Conservation (phyloP, 164 flowering plant genomes). For the Piper betle region DNA sequence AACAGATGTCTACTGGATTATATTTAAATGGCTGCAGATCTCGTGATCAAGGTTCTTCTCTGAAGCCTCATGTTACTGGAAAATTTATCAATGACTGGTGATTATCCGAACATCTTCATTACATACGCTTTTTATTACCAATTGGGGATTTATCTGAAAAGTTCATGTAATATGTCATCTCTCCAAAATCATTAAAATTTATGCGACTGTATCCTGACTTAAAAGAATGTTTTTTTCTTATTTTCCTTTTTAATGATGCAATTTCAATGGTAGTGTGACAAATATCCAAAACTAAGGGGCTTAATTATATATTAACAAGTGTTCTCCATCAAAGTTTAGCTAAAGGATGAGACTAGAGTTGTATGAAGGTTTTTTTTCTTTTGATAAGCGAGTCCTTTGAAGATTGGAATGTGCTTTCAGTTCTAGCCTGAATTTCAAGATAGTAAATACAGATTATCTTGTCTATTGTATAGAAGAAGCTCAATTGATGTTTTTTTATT, state of each 20-base stretch:
- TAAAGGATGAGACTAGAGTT: neutral
- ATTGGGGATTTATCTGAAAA: too few relatives aligned
- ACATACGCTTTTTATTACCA: too few relatives aligned
- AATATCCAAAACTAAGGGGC: too few relatives aligned
- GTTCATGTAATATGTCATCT: too few relatives aligned
- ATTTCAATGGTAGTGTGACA: too few relatives aligned
- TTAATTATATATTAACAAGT: neutral
- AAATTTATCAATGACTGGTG: slow-evolving; percentile 79
- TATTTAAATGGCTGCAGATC: slow-evolving; percentile 53
- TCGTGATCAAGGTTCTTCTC: slow-evolving; percentile 44
- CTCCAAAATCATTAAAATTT: too few relatives aligned
- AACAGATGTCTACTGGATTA: slow-evolving; percentile 49
- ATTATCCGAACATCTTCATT: neutral
- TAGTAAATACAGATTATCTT: neutral
- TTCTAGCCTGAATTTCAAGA: neutral
- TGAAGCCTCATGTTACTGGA: slow-evolving; percentile 68
- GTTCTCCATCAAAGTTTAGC: neutral
- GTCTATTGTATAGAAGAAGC: neutral
- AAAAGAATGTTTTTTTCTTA: too few relatives aligned
- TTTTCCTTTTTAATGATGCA: too few relatives aligned
- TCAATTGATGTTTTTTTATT: neutral
- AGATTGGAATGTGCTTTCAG: neutral
- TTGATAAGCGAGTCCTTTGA: too few relatives aligned
- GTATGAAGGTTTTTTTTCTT: neutral
- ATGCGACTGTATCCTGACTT: too few relatives aligned